Conservation (phyloP, 805 yeast species). For the Nakazawaea pomicola region DNA sequence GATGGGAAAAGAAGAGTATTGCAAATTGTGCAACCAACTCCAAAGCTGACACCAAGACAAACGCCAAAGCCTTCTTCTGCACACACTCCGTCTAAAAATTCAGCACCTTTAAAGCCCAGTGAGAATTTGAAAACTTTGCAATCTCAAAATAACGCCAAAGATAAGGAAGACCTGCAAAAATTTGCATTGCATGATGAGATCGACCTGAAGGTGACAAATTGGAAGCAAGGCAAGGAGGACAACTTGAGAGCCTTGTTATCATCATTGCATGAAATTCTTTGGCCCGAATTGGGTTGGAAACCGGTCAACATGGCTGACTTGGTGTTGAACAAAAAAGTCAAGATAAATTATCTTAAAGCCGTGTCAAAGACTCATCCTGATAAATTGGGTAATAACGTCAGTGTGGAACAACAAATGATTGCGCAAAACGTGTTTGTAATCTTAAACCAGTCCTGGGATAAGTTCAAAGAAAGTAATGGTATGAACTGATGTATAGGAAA, state of each 20-base stretch:
- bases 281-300: conserved; percentile 66
- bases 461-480: conserved; percentile 57
- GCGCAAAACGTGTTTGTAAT: conserved; percentile 84
- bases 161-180: conserved; percentile 44
- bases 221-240: conserved; percentile 76
- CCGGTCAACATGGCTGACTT: conserved; percentile 65
- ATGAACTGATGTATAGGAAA: conserved; percentile 22
- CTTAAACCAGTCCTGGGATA: conserved; percentile 87
- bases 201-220: conserved; percentile 43
- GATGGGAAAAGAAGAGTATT: conserved; percentile 83
- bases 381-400: conserved; percentile 61
- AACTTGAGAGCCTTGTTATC: conserved; percentile 76
- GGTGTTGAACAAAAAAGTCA: conserved; percentile 86
- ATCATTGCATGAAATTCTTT: conserved; percentile 60
- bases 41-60: conserved; percentile 23
- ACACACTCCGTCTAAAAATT: conserved; percentile 11
- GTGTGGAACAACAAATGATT: conserved; percentile 70
- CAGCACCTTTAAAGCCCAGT: conserved; percentile 22
- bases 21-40: conserved; percentile 53
- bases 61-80: conserved; percentile 17
- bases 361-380: conserved; percentile 81
- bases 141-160: conserved; percentile 34
- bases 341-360: conserved; percentile 76
- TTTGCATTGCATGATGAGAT: conserved; percentile 61
- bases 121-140: conserved; percentile 43